Evolutionary conservation across 345 rosid species (phyloP).

Genomic region (Cardiospermum halicacabum): DNA sequence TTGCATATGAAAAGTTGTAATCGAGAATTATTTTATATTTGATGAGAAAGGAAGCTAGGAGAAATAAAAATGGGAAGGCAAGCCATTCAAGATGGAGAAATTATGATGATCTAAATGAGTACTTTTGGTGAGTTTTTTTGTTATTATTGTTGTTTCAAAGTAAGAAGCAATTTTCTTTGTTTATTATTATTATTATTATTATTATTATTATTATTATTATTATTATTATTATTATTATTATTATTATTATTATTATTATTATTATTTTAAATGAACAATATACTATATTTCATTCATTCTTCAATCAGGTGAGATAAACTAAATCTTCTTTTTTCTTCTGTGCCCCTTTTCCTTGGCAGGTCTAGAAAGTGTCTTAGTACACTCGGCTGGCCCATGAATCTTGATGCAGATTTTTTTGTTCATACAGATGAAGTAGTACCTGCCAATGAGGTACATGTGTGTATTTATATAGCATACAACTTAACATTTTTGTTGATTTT

Average conservation of each 20-base stretch:
- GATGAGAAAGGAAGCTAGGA: constrained; percentile 66
- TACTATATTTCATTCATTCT: constrained; percentile 10
- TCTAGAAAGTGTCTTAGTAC: constrained; percentile 56
- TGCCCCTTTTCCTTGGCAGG: constrained; percentile 32
- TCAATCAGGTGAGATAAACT: constrained; percentile 7
- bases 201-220: too few species aligned
- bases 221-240: too few species aligned
- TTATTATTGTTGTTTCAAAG: neutral
- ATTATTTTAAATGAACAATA: constrained; percentile 23
- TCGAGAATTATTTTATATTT: constrained; percentile 23
- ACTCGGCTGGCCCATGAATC: constrained; percentile 71
- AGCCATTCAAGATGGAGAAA: constrained; percentile 99
- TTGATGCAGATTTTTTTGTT: constrained; percentile 62
- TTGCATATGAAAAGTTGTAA: neutral
- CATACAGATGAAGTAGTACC: constrained; percentile 39
- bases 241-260: too few species aligned
- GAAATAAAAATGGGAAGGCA: constrained; percentile 77
- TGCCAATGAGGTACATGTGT: constrained; percentile 36
- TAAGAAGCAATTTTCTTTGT: constrained; percentile 44
- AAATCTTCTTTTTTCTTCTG: constrained; percentile 1
- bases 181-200: too few species aligned
- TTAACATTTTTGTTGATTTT: too few species aligned
- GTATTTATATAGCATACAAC: constrained; percentile 1
- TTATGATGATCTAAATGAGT: constrained; percentile 95
- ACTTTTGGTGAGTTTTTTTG: constrained; percentile 69